Evolutionary conservation across 2,329 filamentous ascomycete genomes (phyloP), one percentile per base, ranked within the genome.

Genomic region (Alternaria sp.): DNA sequence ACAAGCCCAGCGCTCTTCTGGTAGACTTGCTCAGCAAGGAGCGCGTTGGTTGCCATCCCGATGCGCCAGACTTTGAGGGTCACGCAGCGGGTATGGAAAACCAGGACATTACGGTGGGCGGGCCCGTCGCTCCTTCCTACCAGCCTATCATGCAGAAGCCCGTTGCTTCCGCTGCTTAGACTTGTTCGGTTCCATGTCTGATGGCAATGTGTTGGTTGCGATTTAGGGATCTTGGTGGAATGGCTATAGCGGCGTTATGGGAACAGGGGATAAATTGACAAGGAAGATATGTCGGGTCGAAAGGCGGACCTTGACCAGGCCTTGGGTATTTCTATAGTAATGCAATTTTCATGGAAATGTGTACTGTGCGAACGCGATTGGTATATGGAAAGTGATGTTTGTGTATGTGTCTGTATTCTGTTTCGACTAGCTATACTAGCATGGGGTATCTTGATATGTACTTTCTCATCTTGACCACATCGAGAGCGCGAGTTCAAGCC

Each of bases 1-100:
- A 93, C 86, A 89, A 91, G 72, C 95, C 95, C 28, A 93, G 89
- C 72, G 91, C 94, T 74, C 87, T 97, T 62, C 87, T 98, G 79
- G 91, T 97, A 21, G 95, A 98, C 79, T 88, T 98, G 70, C 84
- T 99, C 68, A 91, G 91, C 81, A 97, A 95, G 87, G 93, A 97
- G 87, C 91, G 96, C 77, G 93, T 99, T 57, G 96, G 93, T 74
- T 96, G 98, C 26, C 80, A 82, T 59, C 83, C 83, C 7, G 74
- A 76, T 51, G 62, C 78, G 54, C 71, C 73, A 4, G 77, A 81
- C 47, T 78, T 70, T 61, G 74, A 78, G 54, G 72, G 71, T 12
- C 74, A 77, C 57, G 72, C 72, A 9, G 52, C 72, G 5, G 72
- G 74, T 8, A 73, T 64, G 64, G 65, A 71, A n/a, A 70, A 71